A percentile compares a stretch with the other conserved stretches of the same genome.
Conservation (phyloP, 148 eudicot species). For the Rhododendron ovatum region DNA sequence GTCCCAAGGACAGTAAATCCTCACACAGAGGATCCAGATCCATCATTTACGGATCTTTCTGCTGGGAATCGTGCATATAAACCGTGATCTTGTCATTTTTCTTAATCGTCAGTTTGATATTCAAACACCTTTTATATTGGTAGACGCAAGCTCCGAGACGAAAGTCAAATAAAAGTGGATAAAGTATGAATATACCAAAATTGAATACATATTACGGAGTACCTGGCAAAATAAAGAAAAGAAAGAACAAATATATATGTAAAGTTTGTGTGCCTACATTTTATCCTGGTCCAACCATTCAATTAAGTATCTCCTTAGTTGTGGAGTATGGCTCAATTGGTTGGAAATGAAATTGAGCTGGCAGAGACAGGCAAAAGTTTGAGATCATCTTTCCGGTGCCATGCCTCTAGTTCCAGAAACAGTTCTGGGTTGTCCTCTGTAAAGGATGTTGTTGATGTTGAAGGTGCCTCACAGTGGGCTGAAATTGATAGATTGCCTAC, state of each 20-base stretch:
- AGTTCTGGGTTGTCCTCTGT: slow-evolving; percentile 10
- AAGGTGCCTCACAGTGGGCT: slow-evolving; percentile 40
- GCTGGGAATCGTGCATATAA: neutral
- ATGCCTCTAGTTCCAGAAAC: slow-evolving; percentile 30
- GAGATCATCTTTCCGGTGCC: slow-evolving; percentile 31
- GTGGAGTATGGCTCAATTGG: slow-evolving; percentile 33
- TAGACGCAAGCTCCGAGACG: too few species aligned
- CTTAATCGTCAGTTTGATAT: too few species aligned
- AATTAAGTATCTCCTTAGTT: neutral
- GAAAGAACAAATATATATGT: too few species aligned
- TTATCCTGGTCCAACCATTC: neutral
- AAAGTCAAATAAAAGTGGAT: too few species aligned
- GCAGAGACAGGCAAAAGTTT: slow-evolving; percentile 44
- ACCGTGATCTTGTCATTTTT: neutral
- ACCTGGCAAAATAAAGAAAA: too few species aligned
- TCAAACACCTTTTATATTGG: neutral
- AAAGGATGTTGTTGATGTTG: slow-evolving; percentile 23
- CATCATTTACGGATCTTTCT: too few species aligned
- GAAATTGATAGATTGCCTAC: slow-evolving; percentile 70
- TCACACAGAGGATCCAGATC: too few species aligned
- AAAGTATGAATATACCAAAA: too few species aligned
- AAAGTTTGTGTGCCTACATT: neutral
- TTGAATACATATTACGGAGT: neutral
- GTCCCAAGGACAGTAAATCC: too few species aligned
- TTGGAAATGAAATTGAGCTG: slow-evolving; percentile 30